Evolutionary conservation across 768 basidiomycete species (phyloP).

Genomic region (Trametes cubensis): DNA sequence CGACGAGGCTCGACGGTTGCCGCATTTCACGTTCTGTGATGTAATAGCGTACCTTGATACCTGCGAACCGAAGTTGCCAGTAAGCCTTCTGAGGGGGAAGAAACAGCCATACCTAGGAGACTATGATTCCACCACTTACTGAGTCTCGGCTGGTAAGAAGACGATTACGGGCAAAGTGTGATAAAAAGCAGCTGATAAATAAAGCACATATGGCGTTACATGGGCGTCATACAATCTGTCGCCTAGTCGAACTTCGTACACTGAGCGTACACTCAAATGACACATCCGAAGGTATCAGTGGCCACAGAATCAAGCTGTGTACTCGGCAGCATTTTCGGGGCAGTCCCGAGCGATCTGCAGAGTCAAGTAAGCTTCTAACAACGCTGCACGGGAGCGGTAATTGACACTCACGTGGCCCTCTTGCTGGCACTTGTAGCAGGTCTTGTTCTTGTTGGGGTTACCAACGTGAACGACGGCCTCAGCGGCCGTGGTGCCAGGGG

Average conservation of each 20-base stretch:
- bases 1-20: too few species aligned
- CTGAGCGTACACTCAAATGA: slow-evolving; percentile 19
- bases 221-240: slow-evolving; percentile 15
- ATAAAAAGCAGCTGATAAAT: slow-evolving; percentile 21
- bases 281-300: slow-evolving; percentile 11
- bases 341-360: slow-evolving; percentile 40
- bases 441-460: slow-evolving; percentile 65
- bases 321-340: slow-evolving; percentile 35
- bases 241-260: slow-evolving; percentile 21
- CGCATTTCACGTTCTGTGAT: too few species aligned
- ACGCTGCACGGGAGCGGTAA: neutral
- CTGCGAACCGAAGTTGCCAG: too few species aligned
- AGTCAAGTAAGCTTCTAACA: neutral
- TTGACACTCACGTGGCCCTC: slow-evolving; percentile 75
- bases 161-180: slow-evolving; percentile 4
- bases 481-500: slow-evolving; percentile 56
- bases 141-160: neutral
- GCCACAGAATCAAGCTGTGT: slow-evolving; percentile 23
- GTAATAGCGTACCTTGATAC: too few species aligned
- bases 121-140: too few species aligned
- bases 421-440: slow-evolving; percentile 87
- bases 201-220: slow-evolving; percentile 23
- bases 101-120: too few species aligned
- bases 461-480: slow-evolving; percentile 52
- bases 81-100: too few species aligned